Evolutionary conservation across 2,329 filamentous ascomycete species (phyloP).

Genomic region (Diaporthe sp.): DNA sequence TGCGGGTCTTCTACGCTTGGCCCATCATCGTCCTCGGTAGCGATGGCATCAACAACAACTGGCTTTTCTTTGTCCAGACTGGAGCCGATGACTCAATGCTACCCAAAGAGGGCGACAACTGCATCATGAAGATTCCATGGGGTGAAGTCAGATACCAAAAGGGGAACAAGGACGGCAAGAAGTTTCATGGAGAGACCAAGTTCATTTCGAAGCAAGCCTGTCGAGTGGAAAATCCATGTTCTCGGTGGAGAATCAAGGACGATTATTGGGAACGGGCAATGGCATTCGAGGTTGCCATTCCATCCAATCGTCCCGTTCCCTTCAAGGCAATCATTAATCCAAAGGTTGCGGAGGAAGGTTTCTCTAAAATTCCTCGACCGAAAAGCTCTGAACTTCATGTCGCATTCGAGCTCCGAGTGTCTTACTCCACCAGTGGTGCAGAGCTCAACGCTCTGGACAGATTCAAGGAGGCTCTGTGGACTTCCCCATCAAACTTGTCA

Average conservation of each 20-base stretch:
- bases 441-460: slow-evolving; percentile 1
- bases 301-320: background rate
- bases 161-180: background rate
- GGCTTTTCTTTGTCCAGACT: slow-evolving; percentile 7
- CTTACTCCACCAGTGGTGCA: background rate
- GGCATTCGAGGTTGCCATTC: slow-evolving; percentile 3
- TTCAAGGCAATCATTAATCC: background rate
- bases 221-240: slow-evolving; percentile 13
- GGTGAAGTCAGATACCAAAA: too few species aligned
- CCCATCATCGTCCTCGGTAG: background rate
- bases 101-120: slow-evolving; percentile 12
- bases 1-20: background rate
- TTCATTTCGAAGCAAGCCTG: background rate
- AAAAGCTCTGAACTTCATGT: background rate
- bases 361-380: background rate
- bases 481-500: background rate
- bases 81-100: background rate
- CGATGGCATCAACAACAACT: too few species aligned
- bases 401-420: slow-evolving; percentile 7
- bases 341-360: background rate
- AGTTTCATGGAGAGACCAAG: background rate
- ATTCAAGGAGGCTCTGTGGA: background rate
- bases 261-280: background rate
- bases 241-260: background rate
- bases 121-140: background rate